These are phyloP conservation scores for Orobanche coerulescens DNA, from an alignment of 257 asterid genomes.

Conservation along the genomic window DNA sequence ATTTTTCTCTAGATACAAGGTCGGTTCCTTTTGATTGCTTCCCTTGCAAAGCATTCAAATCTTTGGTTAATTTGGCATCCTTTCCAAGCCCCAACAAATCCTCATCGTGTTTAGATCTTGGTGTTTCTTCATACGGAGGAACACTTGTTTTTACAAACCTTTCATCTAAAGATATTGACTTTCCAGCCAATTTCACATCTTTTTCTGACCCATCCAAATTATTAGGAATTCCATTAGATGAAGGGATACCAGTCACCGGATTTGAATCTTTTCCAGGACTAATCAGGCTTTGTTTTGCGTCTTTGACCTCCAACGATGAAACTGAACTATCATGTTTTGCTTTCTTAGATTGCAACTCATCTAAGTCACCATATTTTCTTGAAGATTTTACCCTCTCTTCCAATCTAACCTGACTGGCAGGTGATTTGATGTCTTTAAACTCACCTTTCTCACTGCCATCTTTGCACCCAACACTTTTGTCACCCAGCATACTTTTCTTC, in stretches of 20 bases:
- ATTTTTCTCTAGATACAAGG: slow-evolving; percentile 2
- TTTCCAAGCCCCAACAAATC: slow-evolving; percentile 15
- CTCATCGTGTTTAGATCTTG: slow-evolving; percentile 18
- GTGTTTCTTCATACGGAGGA: not conserved
- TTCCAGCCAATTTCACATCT: not conserved
- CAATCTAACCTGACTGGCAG: slow-evolving; percentile 20
- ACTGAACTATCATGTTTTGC: slow-evolving; percentile 26
- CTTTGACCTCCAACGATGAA: slow-evolving; percentile 21
- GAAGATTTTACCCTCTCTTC: slow-evolving; percentile 30
- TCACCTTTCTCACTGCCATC: slow-evolving; percentile 17
- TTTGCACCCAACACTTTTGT: slow-evolving; percentile 18
- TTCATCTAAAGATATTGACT: not conserved
- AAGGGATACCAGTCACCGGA: not conserved
- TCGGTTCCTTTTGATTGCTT: slow-evolving; percentile 10
- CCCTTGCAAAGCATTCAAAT: slow-evolving; percentile 15
- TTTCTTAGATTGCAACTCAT: slow-evolving; percentile 33
- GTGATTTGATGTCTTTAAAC: slow-evolving; percentile 17
- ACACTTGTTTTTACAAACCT: slow-evolving; percentile 3
- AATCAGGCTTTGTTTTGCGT: slow-evolving; percentile 13
- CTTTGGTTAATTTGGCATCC: not conserved
- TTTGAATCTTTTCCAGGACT: slow-evolving; percentile 19
- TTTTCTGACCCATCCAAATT: not conserved
- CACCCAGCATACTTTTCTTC: slow-evolving; percentile 16
- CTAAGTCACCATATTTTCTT: slow-evolving; percentile 25
- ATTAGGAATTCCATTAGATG: not conserved